A percentile compares a stretch with the other conserved stretches of the same genome.
Evolutionary conservation across 352 stramenopile genomes (phyloP).

Genomic region (Globisporangium parvum): DNA sequence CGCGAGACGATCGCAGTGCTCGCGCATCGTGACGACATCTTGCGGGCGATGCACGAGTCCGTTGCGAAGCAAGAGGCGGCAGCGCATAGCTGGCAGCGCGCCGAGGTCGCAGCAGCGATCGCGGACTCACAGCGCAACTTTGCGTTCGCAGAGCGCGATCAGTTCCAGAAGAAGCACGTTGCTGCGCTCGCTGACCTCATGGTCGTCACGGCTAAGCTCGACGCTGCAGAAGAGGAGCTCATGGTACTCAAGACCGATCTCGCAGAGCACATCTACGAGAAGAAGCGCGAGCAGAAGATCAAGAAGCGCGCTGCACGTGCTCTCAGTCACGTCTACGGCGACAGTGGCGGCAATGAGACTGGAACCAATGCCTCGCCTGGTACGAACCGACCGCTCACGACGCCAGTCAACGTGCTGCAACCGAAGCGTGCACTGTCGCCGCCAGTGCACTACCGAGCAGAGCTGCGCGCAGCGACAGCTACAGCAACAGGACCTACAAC

Average conservation of each 20-base stretch:
- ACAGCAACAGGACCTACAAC: background rate
- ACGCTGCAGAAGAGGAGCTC: slow-evolving; percentile 41
- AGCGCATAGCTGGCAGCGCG: slow-evolving; percentile 44
- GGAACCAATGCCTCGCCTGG: too few species aligned
- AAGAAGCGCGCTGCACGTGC: slow-evolving; percentile 27
- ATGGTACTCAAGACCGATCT: slow-evolving; percentile 52
- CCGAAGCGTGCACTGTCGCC: background rate
- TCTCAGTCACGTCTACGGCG: slow-evolving; percentile 4
- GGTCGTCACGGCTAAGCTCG: slow-evolving; percentile 36
- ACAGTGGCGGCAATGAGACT: slow-evolving; percentile 9
- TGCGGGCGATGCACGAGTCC: slow-evolving; percentile 37
- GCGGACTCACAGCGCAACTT: slow-evolving; percentile 68
- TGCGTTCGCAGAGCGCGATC: slow-evolving; percentile 48
- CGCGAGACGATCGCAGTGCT: slow-evolving; percentile 27
- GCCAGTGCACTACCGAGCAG: background rate
- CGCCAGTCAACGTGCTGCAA: background rate
- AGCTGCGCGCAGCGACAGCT: background rate
- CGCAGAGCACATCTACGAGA: slow-evolving; percentile 63
- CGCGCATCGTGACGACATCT: slow-evolving; percentile 40
- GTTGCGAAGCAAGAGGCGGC: slow-evolving; percentile 37
- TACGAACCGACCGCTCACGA: background rate
- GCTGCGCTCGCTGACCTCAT: slow-evolving; percentile 41
- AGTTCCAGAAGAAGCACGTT: slow-evolving; percentile 33
- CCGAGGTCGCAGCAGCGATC: slow-evolving; percentile 49
- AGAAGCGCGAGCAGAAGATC: slow-evolving; percentile 34